Conservation (phyloP, 2,329 filamentous ascomycete species). For the Botrytis pseudocinerea region DNA sequence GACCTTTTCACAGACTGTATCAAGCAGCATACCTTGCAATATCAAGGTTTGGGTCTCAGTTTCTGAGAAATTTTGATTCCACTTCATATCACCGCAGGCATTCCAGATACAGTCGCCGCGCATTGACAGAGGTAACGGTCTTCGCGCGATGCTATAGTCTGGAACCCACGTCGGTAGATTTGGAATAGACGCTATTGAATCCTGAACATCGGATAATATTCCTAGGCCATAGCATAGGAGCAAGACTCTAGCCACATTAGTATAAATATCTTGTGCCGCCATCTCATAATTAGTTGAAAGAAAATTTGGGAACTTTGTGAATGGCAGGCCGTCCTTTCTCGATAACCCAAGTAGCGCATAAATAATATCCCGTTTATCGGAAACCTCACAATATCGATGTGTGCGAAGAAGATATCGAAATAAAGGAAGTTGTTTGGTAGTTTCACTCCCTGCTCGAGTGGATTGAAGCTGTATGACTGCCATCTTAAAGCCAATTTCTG, state of each 20-base stretch:
- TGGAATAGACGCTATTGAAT: conserved; percentile 8
- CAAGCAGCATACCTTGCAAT: conserved; percentile 10
- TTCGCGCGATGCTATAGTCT: conserved; percentile 12
- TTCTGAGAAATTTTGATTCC: background rate
- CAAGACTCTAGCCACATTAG: background rate
- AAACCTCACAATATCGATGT: conserved; percentile 6
- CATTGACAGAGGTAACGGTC: conserved; percentile 12
- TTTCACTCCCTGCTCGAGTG: conserved; percentile 1
- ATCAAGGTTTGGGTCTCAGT: background rate
- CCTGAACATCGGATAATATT: conserved; percentile 14
- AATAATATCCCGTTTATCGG: conserved; percentile 18
- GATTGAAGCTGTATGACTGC: conserved; percentile 18
- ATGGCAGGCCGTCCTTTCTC: conserved; percentile 4
- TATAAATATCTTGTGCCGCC: background rate
- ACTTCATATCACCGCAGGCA: conserved; percentile 1
- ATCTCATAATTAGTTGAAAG: background rate
- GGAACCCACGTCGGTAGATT: conserved; percentile 17
- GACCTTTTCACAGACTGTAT: conserved; percentile 1
- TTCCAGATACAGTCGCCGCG: conserved; percentile 15
- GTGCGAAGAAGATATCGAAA: conserved; percentile 13
- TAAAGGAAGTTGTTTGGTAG: conserved; percentile 1
- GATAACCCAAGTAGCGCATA: conserved; percentile 5
- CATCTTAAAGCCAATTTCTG: conserved; percentile 7
- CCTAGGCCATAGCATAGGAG: conserved; percentile 14
- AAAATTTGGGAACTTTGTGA: conserved; percentile 1